phyloP scores from a whole-genome alignment of 75 land plant genomes.

The Pinus taeda region DNA sequence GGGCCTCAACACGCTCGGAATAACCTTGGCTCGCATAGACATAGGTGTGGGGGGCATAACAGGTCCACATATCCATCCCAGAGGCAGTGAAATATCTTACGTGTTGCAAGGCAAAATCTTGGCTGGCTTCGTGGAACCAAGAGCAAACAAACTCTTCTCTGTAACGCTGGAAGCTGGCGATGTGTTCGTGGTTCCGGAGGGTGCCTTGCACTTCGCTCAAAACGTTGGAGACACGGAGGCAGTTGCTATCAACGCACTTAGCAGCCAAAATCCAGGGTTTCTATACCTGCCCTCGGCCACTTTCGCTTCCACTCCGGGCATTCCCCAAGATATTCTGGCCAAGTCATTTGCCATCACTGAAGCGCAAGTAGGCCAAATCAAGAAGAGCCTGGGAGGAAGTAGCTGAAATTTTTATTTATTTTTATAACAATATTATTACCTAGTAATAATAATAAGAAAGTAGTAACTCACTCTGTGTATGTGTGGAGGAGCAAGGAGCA shows the following conservation, averaged over 20 bases:
- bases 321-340: too few species aligned
- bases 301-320: too few species aligned
- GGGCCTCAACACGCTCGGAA: slow-evolving; percentile 52
- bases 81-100: slow-evolving; percentile 41
- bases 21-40: slow-evolving; percentile 39
- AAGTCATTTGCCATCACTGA: too few species aligned
- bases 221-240: slow-evolving; percentile 34
- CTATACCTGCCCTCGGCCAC: slow-evolving; percentile 16
- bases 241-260: slow-evolving; percentile 25
- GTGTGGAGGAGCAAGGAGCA: too few species aligned
- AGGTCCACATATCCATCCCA: slow-evolving; percentile 43
- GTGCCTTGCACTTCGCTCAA: slow-evolving; percentile 27
- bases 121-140: slow-evolving; percentile 36
- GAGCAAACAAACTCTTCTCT: slow-evolving; percentile 24
- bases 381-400: too few species aligned
- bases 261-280: slow-evolving; percentile 54
- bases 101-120: slow-evolving; percentile 26
- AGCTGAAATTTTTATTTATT: too few species aligned
- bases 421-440: too few species aligned
- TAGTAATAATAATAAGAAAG: too few species aligned
- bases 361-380: too few species aligned
- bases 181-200: slow-evolving; percentile 36
- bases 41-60: slow-evolving; percentile 31
- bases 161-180: slow-evolving; percentile 28
- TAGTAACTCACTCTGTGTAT: too few species aligned